Base-by-base conservation (phyloP, 2,329 filamentous ascomycete species). In the Venturia effusa region DNA sequence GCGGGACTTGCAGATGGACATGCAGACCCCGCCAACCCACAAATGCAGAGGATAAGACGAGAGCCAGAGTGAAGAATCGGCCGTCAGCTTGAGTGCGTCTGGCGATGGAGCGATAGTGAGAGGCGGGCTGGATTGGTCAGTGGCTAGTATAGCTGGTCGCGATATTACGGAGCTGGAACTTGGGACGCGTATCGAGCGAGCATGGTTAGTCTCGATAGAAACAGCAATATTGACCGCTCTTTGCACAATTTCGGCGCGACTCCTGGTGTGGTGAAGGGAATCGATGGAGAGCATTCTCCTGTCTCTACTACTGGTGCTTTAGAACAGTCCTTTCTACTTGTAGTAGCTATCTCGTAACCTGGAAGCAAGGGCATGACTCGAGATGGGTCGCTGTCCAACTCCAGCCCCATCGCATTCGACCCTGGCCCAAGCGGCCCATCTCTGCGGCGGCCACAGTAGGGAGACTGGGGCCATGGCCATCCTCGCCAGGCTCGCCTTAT, bases 401-500 rank as follows among this genome's bases (percentile, higher is more conserved):
- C 24, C 48, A 30, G 48, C 24, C 10, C 51, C 51, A 37, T 57
- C 51, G 51, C 27, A 32, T n/a, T n/a, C n/a, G n/a, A n/a, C n/a
- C n/a, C n/a, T n/a, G n/a, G n/a, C n/a, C n/a, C n/a, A n/a, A 22
- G 22, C 17, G 48, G 48, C 22, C 24, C 48, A 54, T 7, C 34
- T 34, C 48, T 55, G 48, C 48, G 48, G 4, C 48, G 32, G 17
- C 27, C 27, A n/a, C n/a, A 34, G 51, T 34, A 34, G 51, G 51
- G 51, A 34, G 27, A 34, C 48, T 32, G 48, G 27, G 24, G 32
- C 1, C 10, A 32, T 32, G 4, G 27, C 27, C 27, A n/a, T 57
- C 27, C 51, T 57, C 51, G 51, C 51, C 51, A n/a, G n/a, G n/a
- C n/a, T n/a, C n/a, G n/a, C n/a, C n/a, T 57, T 57, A 34, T 34